Evolutionary conservation across 192 early-diverging fungal genomes (phyloP), one percentile per base, ranked within the genome.

Genomic region (Podila horticola): DNA sequence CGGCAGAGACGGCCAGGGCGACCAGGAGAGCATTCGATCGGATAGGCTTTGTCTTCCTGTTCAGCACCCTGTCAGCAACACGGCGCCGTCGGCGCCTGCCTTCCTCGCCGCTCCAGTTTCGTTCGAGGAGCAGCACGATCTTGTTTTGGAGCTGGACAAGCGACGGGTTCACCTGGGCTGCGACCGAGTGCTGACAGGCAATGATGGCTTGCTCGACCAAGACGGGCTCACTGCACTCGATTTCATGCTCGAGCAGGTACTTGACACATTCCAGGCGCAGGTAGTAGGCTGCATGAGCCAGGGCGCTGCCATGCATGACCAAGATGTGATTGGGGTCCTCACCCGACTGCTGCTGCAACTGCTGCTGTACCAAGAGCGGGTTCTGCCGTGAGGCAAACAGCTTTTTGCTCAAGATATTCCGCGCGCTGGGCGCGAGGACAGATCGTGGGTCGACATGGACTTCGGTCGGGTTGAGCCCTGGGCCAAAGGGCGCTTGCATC

Each of bases 401-500:
- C 49, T 62, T 48, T 48, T 66, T 26, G 15, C 26, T 22, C 28
- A 28, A 60, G n/a, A 69, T 73, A 38, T 69, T 50, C 8, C 58
- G 61, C 2, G 72, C 50, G 5, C 10, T 3, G 36, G 28, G 19
- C 9, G 36, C 31, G 3, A 69, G 10, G 4, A 52, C 30, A 1
- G 62, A 26, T 26, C 45, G 63, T 17, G 76, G 76, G 26, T 79
- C 70, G 13, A 79, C 17, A 10, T 67, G 64, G 61, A 79, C 58
- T 62, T 81, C 71, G 26, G 66, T 66, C 11, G 77, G 70, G 24
- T 69, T 64, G 28, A 64, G 68, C 15, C 77, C 77, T 51, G 77
- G 77, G 28, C 77, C 77, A 73, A 81, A 81, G 19, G 77, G 77
- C 20, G 77, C 70, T 67, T 73, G 64, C 7, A n/a, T 38, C 13